Evolutionary conservation across 2,329 filamentous ascomycete species (phyloP).

Genomic region (Talaromyces sp.): DNA sequence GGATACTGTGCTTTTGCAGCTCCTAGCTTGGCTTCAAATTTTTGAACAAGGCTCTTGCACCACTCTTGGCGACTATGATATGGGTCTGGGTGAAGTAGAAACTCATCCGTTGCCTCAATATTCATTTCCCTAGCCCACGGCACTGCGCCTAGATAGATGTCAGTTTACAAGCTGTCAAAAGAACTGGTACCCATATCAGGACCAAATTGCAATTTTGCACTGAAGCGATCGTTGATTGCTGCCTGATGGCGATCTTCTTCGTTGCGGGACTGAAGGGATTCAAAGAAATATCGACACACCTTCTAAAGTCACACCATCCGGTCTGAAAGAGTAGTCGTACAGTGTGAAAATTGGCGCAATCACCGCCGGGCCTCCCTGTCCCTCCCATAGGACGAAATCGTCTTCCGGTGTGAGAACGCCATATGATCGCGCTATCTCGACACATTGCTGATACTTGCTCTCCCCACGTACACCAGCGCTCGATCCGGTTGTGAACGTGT

Average conservation of each 20-base stretch:
- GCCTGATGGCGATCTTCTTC: background rate
- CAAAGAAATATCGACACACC: background rate
- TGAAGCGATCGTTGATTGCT: too few relatives aligned
- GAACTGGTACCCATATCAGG: background rate
- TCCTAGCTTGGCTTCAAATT: slow-evolving; percentile 12
- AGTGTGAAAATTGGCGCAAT: slow-evolving; percentile 16
- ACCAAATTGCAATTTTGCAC: background rate
- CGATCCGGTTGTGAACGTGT: slow-evolving; percentile 13
- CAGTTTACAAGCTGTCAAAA: background rate
- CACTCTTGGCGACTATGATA: slow-evolving; percentile 13
- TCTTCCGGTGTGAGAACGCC: slow-evolving; percentile 16
- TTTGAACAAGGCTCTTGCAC: slow-evolving; percentile 13
- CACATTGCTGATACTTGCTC: slow-evolving; percentile 15
- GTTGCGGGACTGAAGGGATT: background rate
- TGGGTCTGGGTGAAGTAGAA: slow-evolving; percentile 17
- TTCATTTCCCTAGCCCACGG: slow-evolving; percentile 15
- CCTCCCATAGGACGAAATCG: slow-evolving; percentile 17
- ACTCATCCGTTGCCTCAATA: slow-evolving; percentile 17
- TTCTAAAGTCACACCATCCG: slow-evolving; percentile 10
- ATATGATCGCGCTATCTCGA: slow-evolving; percentile 15
- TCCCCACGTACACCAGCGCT: slow-evolving; percentile 12
- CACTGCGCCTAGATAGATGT: slow-evolving; percentile 11
- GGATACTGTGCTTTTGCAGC: background rate
- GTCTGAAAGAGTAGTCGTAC: slow-evolving; percentile 18
- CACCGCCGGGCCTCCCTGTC: slow-evolving; percentile 15